Base-by-base conservation (phyloP, 495 filamentous ascomycete genomes). In the Tuber melanosporum region DNA sequence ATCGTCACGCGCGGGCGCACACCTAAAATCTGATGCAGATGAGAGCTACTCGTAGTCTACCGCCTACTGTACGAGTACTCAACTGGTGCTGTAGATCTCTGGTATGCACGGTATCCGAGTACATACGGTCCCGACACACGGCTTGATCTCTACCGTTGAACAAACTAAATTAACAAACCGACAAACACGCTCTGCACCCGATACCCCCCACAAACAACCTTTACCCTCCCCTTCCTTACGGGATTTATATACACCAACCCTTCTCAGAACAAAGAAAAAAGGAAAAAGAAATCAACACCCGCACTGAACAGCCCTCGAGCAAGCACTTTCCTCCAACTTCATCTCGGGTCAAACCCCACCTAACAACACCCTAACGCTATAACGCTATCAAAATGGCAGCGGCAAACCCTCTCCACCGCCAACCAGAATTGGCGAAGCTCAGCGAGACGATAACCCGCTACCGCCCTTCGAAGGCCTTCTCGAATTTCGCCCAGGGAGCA, bases 401-500 rank as follows among this genome's bases (percentile, higher is more conserved):
- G 14, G 32, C 57, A 36, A 66, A 66, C 57, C 26, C 32, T 19
- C 57, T 76, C 62, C 69, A 71, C 32, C 72, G 80, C 20, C 76
- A 82, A 62, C 80, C 52, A 12, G 81, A 82, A 71, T 42, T 76
- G 47, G 70, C 82, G 47, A 82, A 80, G 57, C 81, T 83, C 57
- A 74, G 71, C 20, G 82, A 83, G 71, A 82, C 82, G 66, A 81
- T 83, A 49, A 75, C 77, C 73, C 82, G 82, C 52, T 83, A 79
- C 62, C 82, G 82, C 0, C 82, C 82, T 32, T 82, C 82, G 17
- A 83, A 83, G 52, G 74, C 82, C 15, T 83, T 83, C 76, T 73
- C 80, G 5, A 81, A 82, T 70, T 79, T 82, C 12, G 74, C 75
- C 45, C 82, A 80, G 26, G 81, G 94, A 92, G 81, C 97, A 88